Conservation (phyloP, 768 basidiomycete species). For the Holtermannia corniformis region DNA sequence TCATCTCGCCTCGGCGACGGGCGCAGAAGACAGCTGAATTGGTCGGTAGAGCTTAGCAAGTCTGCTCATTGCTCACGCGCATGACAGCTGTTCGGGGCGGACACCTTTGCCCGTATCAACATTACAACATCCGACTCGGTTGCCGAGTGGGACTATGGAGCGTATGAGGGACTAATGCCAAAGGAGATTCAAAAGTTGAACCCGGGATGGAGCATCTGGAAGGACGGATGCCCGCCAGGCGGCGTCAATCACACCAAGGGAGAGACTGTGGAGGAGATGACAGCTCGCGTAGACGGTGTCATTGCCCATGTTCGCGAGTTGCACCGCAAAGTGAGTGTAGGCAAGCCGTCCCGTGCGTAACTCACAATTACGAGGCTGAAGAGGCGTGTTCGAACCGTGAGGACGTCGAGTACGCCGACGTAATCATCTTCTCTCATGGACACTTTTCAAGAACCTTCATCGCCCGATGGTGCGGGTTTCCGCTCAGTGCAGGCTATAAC, state of each 20-base stretch:
- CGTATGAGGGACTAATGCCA: constrained; percentile 74
- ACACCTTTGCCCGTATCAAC: constrained; percentile 19
- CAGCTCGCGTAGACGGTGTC: constrained; percentile 62
- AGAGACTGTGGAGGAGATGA: constrained; percentile 73
- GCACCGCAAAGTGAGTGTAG: constrained; percentile 29
- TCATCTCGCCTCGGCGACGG: constrained; percentile 78
- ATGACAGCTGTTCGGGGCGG: constrained; percentile 31
- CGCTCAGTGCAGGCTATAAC: constrained; percentile 46
- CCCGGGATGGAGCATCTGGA: constrained; percentile 71
- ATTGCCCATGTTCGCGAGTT: constrained; percentile 54
- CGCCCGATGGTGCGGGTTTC: constrained; percentile 69
- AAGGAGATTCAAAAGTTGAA: constrained; percentile 62
- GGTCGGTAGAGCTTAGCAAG: constrained; percentile 12
- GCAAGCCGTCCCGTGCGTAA: neutral
- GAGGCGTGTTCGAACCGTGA: constrained; percentile 15
- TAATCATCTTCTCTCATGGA: constrained; percentile 80
- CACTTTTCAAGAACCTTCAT: constrained; percentile 58
- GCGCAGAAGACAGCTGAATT: constrained; percentile 80
- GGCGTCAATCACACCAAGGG: constrained; percentile 45
- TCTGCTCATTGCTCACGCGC: neutral
- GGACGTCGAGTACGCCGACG: constrained; percentile 47
- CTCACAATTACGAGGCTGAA: constrained; percentile 17
- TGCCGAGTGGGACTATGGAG: constrained; percentile 75
- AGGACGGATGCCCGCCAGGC: constrained; percentile 68
- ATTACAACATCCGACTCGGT: constrained; percentile 32